Evolutionary conservation across 192 early-diverging fungal species (phyloP).

Genomic region (Lobosporangium transversale): DNA sequence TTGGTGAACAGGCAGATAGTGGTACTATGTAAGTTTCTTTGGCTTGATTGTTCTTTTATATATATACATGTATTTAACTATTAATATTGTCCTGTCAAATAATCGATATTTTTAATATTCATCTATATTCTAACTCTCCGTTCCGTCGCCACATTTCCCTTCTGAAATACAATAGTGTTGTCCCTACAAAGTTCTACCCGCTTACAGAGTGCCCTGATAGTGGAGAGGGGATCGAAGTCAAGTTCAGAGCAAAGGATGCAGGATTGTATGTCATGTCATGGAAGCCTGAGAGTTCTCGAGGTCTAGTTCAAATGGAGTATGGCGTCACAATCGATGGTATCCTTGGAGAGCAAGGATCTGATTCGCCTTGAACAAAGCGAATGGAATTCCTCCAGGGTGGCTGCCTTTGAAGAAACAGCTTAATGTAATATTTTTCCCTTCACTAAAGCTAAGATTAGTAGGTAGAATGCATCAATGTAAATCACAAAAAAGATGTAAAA

Average conservation of each 20-base stretch:
- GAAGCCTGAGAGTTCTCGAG: constrained; percentile 40
- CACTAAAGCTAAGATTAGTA: background rate
- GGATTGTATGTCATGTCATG: constrained; percentile 48
- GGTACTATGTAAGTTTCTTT: constrained; percentile 36
- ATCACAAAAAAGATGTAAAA: no score
- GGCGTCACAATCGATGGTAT: constrained; percentile 46
- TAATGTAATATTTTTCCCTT: background rate
- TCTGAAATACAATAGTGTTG: no score
- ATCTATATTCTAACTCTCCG: no score
- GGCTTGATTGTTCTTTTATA: background rate
- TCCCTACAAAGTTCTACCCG: constrained; percentile 38
- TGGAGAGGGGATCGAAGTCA: constrained; percentile 34
- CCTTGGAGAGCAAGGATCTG: constrained; percentile 27
- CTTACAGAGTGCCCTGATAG: constrained; percentile 28
- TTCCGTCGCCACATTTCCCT: no score
- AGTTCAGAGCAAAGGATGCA: constrained; percentile 42
- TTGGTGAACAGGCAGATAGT: constrained; percentile 43
- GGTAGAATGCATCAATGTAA: no score
- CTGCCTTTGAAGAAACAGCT: no score
- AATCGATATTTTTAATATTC: no score
- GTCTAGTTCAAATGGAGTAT: constrained; percentile 48
- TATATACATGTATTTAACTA: no score
- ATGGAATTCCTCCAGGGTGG: no score
- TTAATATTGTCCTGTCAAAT: background rate
- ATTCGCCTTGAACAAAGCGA: constrained; percentile 24